phyloP scores from a whole-genome alignment of 306 rosid genomes.

The Sechiopsis laciniata region DNA sequence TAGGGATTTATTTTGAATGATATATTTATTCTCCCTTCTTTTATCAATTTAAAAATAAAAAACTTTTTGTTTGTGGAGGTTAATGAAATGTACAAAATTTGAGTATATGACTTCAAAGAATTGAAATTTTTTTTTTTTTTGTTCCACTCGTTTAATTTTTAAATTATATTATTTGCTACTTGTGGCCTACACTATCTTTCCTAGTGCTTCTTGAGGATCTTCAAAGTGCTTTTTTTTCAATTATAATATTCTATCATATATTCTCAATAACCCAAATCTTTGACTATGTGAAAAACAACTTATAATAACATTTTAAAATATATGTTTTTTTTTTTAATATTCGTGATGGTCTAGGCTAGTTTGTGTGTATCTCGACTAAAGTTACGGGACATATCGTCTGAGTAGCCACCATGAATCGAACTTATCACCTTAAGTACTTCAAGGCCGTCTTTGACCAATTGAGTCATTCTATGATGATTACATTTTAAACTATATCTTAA shows the following conservation, averaged over 20 bases:
- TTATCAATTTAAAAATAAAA: not conserved
- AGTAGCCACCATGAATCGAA: no score
- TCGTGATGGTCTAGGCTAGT: no score
- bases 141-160: not conserved
- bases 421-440: no score
- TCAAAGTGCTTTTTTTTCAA: slow-evolving; percentile 3
- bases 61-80: slow-evolving; percentile 7
- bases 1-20: not conserved
- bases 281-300: not conserved
- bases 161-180: not conserved
- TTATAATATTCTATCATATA: not conserved
- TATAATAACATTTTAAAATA: not conserved
- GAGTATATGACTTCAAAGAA: not conserved
- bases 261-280: not conserved
- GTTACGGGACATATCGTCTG: no score
- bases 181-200: slow-evolving; percentile 11
- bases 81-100: slow-evolving; percentile 9
- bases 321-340: no score
- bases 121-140: not conserved
- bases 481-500: no score
- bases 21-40: not conserved
- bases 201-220: slow-evolving; percentile 1
- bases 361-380: no score
- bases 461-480: no score
- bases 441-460: no score